Base-by-base conservation (phyloP, 805 yeast genomes). In the Helenozyma rhizophorensis region DNA sequence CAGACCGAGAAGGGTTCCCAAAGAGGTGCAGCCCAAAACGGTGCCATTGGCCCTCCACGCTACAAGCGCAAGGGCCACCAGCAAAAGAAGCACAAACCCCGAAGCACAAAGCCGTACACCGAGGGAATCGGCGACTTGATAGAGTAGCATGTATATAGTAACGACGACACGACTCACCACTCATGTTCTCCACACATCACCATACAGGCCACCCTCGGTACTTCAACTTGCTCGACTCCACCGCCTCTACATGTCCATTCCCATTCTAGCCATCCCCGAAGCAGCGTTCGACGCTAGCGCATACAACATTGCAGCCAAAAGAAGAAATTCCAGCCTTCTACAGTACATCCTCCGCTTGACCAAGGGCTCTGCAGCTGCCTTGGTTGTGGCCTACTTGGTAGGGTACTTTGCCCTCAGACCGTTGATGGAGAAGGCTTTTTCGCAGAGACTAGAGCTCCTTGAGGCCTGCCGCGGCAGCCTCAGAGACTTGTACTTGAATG, bases 181-280 rank as follows among this genome's bases (percentile, higher is more conserved):
- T n/a, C n/a, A 10, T 11, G 13, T n/a, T 7, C 25, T 23, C n/a
- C 25, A n/a, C n/a, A n/a, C n/a, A n/a, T n/a, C n/a, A 11, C 25
- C 25, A 11, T 10, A 11, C 9, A 9, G 6, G 9, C 13, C 10
- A 9, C 25, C 7, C n/a, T n/a, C n/a, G n/a, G n/a, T n/a, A n/a
- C n/a, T n/a, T n/a, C n/a, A n/a, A 8, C 19, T 6, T 17, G 7
- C 28, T 26, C 34, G 26, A 26, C 29, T 18, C 28, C 26, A 16
- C 32, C 13, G n/a, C 21, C 17, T 6, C 19, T 16, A 17, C 14
- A 39, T 42, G 47, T 41, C 50, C 25, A 55, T 65, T 9, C 68
- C 68, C 1, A 40, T 54, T 15, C 47, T 65, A 18, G 61, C 70
- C 3, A 62, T 66, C 2, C 70, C 72, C 3, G 72, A 66, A 35